Evolutionary conservation across 2,329 filamentous ascomycete genomes (phyloP), one percentile per base, ranked within the genome.

Genomic region (Basipetospora chlamydospora): DNA sequence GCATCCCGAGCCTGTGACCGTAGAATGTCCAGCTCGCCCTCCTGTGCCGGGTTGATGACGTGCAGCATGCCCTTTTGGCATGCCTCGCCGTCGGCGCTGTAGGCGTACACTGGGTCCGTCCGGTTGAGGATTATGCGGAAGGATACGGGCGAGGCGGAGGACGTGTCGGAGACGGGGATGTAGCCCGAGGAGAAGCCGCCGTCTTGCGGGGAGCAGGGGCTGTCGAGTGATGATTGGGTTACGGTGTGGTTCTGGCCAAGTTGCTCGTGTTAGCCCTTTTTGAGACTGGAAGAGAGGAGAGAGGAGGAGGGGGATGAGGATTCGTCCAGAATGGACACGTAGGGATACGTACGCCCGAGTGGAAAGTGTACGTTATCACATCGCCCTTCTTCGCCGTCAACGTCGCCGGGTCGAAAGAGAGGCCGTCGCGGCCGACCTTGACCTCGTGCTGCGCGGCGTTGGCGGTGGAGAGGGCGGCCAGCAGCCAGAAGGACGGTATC

Each of bases 91-190:
- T 59, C 54, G 13, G 50, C 54, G 51, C 64, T 69, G 45, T 68
- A 70, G 40, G 63, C 55, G 62, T 63, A 69, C 13, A 64, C 53
- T 4, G 65, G 60, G 40, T 60, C 57, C 3, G 58, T 61, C 43
- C 64, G 55, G 26, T 61, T 58, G 29, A 69, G 46, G 2, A 53
- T 56, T 40, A 68, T 57, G 21, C 58, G 60, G 47, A 62, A 69
- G 6, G 55, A 52, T 1, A 56, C 58, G 0, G 58, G 55, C 10
- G 25, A 18, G 1, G 12, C 23, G n/a, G n/a, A n/a, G n/a, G n/a
- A n/a, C n/a, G n/a, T n/a, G n/a, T n/a, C n/a, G n/a, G n/a, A n/a
- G n/a, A n/a, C n/a, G n/a, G 26, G 18, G 21, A 57, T 53, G 41
- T 60, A 61, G 26, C 57, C 61, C 1, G 59, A 63, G 48, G 61